phyloP scores from a whole-genome alignment of 2,329 filamentous ascomycete genomes.

The Trichoderma oligosporum region DNA sequence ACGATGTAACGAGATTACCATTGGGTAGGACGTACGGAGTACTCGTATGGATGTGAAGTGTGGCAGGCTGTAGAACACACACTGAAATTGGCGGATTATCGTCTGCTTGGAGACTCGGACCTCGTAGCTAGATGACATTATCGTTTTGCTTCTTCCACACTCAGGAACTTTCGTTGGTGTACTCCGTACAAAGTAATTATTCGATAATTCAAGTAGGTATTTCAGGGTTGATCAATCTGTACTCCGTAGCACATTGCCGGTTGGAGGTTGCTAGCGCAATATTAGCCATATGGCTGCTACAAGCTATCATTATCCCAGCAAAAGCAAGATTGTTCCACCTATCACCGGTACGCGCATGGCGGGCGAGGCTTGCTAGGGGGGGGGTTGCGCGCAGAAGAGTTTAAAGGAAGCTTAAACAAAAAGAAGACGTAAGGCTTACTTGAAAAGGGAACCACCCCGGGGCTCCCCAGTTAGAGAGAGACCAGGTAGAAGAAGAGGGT shows the following conservation, averaged over 20 bases:
- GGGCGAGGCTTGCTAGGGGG: neutral
- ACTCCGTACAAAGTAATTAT: no score
- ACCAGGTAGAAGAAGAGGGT: no score
- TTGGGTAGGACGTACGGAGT: neutral
- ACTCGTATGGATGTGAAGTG: neutral
- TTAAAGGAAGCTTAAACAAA: conserved; percentile 14
- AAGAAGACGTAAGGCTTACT: conserved; percentile 7
- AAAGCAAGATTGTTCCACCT: conserved; percentile 1
- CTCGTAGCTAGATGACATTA: no score
- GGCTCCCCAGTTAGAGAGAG: no score
- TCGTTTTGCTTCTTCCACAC: no score
- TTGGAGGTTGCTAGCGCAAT: neutral
- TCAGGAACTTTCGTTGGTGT: no score
- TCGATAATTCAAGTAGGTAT: no score
- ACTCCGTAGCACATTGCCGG: neutral
- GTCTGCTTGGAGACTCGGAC: no score
- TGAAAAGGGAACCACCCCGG: no score
- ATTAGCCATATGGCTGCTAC: conserved; percentile 3
- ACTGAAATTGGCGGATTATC: no score
- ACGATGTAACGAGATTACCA: conserved; percentile 8
- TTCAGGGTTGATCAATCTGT: neutral
- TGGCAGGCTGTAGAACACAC: no score
- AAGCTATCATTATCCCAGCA: neutral
- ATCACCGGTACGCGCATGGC: neutral
- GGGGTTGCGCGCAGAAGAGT: neutral